Base-by-base conservation (phyloP, 2,329 filamentous ascomycete species). In the Teratosphaeria gauchensis region DNA sequence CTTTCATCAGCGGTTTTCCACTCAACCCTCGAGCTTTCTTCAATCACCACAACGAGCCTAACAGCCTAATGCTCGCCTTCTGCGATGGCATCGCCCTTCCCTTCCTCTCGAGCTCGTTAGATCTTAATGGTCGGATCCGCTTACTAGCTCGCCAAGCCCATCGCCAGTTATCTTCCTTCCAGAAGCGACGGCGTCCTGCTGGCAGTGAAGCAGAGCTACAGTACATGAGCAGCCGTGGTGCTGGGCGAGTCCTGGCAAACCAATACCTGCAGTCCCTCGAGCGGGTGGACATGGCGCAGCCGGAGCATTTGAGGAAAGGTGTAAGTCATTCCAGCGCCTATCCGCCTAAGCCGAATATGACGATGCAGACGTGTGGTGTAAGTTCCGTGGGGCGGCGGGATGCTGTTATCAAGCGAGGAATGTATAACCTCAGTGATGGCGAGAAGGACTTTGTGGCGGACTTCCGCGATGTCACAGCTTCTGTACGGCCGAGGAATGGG, bases 31-130 rank as follows among this genome's bases (percentile, higher is more conserved):
- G 77, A 7, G 70, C 74, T 5, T 70, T 70, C 64, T 77, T 78
- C 58, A 65, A 69, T 48, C 69, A 70, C 56, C 66, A 69, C 2
- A 67, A 68, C n/a, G 66, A 71, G 1, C 68, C 76, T 0, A 74
- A 79, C 33, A 74, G 71, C 31, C 75, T 76, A 58, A 79, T 78
- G 76, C 68, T 80, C 2, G 73, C 76, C 5, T 80, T 80, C 65
- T 72, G 70, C 63, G 76, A 78, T 53, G 77, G 77, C 5, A 74
- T 80, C 53, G 64, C 74, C 0, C 70, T 80, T 60, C 76, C 77
- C 0, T 77, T 75, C 61, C 61, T 78, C 0, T 70, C 70, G 2
- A 69, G 70, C 0, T 48, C 60, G 2, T 64, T 78, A 0, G 65
- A 69, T 0, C 59, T 77, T 0, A 71, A 74, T 38, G 65, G 67